Percentiles rank a stretch among this genome's conserved stretches.
Evolutionary conservation across 2,329 filamentous ascomycete genomes (phyloP).

Genomic region (Ophiostoma montium): DNA sequence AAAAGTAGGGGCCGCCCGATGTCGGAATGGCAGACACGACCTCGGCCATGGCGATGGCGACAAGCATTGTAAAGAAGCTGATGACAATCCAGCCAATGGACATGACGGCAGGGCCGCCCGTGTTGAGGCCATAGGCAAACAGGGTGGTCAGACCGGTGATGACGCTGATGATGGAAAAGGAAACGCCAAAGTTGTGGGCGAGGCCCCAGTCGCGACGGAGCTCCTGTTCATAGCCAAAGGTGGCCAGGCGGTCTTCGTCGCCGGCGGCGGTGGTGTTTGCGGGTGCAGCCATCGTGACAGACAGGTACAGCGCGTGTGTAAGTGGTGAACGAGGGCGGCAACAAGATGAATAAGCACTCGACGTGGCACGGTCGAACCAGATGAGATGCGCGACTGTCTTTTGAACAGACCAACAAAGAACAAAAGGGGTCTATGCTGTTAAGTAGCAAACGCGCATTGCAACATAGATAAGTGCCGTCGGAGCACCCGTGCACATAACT

Average conservation of each 20-base stretch:
- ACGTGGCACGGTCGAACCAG: no score
- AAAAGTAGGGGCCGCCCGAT: constrained; percentile 45
- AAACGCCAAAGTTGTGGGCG: constrained; percentile 46
- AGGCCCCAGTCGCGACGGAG: constrained; percentile 43
- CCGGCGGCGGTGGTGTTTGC: constrained; percentile 17
- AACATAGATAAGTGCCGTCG: background rate
- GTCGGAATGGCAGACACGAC: constrained; percentile 46
- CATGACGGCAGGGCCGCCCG: constrained; percentile 42
- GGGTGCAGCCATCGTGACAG: constrained; percentile 11
- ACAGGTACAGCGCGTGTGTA: background rate
- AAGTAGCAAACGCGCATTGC: background rate
- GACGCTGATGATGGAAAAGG: constrained; percentile 47
- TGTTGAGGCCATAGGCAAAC: constrained; percentile 40
- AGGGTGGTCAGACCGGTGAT: constrained; percentile 46
- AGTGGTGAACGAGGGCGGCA: background rate
- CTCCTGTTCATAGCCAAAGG: constrained; percentile 47
- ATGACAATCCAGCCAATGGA: constrained; percentile 40
- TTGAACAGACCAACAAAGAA: no score
- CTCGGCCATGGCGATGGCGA: constrained; percentile 42
- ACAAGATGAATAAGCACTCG: background rate
- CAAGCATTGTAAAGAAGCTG: constrained; percentile 39
- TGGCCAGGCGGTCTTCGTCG: constrained; percentile 38
- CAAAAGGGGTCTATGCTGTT: no score
- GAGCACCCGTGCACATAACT: background rate
- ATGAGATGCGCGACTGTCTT: no score